These are phyloP conservation scores for Cutaneotrichosporon cavernicola DNA, from an alignment of 1,284 basidiomycete species.

Conservation along the genomic window DNA sequence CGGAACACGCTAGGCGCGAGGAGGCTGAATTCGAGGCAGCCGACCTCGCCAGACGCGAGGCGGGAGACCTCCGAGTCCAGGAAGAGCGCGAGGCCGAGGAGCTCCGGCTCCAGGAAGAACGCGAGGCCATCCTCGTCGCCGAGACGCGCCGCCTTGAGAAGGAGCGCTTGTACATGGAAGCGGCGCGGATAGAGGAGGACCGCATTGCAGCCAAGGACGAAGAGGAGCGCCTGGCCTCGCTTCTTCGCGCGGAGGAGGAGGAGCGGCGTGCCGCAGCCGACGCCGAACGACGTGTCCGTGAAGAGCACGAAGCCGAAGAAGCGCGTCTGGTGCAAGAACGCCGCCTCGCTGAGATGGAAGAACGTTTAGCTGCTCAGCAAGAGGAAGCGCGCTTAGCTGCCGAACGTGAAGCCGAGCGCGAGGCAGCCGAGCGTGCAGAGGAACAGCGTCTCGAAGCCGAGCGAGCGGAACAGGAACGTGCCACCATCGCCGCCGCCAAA, in stretches of 20 bases:
- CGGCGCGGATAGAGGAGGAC: slow-evolving; percentile 12
- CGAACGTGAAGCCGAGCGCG: slow-evolving; percentile 11
- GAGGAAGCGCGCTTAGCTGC: slow-evolving; percentile 12
- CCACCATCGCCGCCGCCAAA: neutral
- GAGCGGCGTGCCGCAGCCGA: neutral
- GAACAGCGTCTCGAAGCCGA: slow-evolving; percentile 14
- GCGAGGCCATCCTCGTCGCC: neutral
- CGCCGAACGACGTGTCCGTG: neutral
- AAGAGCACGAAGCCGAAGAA: neutral
- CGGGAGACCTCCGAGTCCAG: neutral
- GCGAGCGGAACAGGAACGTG: slow-evolving; percentile 5
- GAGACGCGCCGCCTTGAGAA: slow-evolving; percentile 4
- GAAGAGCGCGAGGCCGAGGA: neutral
- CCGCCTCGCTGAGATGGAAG: slow-evolving; percentile 3
- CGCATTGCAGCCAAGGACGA: slow-evolving; percentile 5
- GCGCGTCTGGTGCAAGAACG: slow-evolving; percentile 1
- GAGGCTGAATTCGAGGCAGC: neutral
- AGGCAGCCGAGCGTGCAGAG: slow-evolving; percentile 11
- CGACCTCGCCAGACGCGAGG: neutral
- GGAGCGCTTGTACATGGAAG: slow-evolving; percentile 7
- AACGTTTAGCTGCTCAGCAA: slow-evolving; percentile 14
- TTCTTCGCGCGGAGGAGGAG: slow-evolving; percentile 8
- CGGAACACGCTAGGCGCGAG: neutral
- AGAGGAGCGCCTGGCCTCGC: slow-evolving; percentile 14
- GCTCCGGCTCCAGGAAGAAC: neutral